Conservation (phyloP, 495 filamentous ascomycete genomes). For the Aspergillus leporis region DNA sequence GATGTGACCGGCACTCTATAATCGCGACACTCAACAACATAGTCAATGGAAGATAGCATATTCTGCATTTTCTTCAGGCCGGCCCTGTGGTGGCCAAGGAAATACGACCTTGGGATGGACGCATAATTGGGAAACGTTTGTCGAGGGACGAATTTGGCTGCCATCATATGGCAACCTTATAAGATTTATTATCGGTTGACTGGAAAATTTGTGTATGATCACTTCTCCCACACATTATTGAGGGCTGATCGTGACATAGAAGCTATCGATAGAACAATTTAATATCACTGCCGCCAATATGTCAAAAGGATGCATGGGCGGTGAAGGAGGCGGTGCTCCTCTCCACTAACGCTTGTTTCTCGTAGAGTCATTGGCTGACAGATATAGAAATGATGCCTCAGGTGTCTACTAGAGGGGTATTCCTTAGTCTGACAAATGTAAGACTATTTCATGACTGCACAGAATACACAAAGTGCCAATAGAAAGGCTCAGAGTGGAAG, state of each 20-base stretch:
- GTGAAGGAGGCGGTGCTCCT: slow-evolving; percentile 3
- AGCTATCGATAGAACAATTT: not conserved
- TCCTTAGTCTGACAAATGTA: not conserved
- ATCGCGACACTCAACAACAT: slow-evolving; percentile 94
- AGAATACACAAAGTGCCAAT: too few relatives aligned
- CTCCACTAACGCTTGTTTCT: not conserved
- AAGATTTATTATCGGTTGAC: not conserved
- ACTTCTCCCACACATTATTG: slow-evolving; percentile 8
- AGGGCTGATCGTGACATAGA: not conserved
- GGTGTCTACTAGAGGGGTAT: not conserved
- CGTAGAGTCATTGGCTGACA: not conserved
- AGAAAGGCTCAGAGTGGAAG: not conserved
- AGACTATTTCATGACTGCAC: not conserved
- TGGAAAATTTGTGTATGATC: not conserved
- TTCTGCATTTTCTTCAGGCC: slow-evolving; percentile 86
- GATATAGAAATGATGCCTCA: not conserved
- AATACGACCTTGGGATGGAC: slow-evolving; percentile 86
- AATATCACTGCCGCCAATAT: not conserved
- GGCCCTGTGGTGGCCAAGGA: slow-evolving; percentile 88
- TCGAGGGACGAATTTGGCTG: slow-evolving; percentile 69
- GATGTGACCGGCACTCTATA: slow-evolving; percentile 86
- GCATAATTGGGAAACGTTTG: slow-evolving; percentile 64
- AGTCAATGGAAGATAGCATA: slow-evolving; percentile 75
- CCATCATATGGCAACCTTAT: slow-evolving; percentile 17
- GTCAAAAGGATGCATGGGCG: not conserved